Conservation (phyloP, 2,329 filamentous ascomycete species). For the Plenodomus biglobosus region DNA sequence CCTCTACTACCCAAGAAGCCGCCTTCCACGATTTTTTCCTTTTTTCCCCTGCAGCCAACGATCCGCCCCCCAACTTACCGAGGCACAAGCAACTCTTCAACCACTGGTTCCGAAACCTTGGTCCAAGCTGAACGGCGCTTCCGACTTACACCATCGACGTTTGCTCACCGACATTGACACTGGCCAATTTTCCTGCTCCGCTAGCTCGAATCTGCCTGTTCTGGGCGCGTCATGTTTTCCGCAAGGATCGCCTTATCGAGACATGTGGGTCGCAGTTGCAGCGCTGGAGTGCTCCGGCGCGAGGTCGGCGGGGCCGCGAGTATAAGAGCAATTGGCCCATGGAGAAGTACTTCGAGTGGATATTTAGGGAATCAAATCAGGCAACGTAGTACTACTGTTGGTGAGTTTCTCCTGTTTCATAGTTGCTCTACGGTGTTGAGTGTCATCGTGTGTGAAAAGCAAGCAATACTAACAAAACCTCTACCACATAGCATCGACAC, state of each 20-base stretch:
- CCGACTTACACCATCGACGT: not conserved
- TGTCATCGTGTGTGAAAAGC: too few relatives aligned
- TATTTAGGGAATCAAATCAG: slow-evolving; percentile 7
- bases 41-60: not conserved
- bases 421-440: too few relatives aligned
- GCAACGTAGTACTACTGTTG: slow-evolving; percentile 15
- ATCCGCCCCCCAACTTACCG: not conserved
- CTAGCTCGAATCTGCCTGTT: slow-evolving; percentile 7
- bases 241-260: slow-evolving; percentile 32
- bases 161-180: slow-evolving; percentile 14
- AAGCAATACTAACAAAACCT: slow-evolving; percentile 2
- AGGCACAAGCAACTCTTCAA: not conserved
- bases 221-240: slow-evolving; percentile 22
- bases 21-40: not conserved
- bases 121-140: not conserved
- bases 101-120: not conserved
- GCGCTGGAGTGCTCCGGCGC: slow-evolving; percentile 18
- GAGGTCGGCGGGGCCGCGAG: slow-evolving; percentile 20
- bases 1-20: too few relatives aligned
- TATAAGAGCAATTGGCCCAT: not conserved
- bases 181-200: not conserved
- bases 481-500: slow-evolving; percentile 9
- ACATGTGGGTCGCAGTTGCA: slow-evolving; percentile 26
- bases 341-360: not conserved
- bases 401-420: slow-evolving; percentile 12